Base-by-base conservation (phyloP, 306 rosid genomes). In the Abrus precatorius region DNA sequence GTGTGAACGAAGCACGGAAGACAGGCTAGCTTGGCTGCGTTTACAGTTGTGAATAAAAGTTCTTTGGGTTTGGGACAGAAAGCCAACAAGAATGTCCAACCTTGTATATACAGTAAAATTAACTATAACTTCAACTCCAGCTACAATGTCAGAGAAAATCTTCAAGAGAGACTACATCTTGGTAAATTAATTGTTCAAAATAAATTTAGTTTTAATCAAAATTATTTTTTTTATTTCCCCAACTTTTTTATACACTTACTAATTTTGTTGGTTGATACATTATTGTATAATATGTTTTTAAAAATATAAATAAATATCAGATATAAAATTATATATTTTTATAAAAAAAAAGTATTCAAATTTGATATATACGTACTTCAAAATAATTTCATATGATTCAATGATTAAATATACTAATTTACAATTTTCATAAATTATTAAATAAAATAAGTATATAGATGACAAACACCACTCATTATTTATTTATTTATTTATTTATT, bases 21-120 rank as follows among this genome's bases (percentile, higher is more conserved):
- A 67, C 68, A 54, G 68, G 2, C 68, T 67, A 29, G 68, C 27
- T n/a, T 9, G 57, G 8, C 57, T 29, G 75, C 36, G 41, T 53
- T 77, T 54, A 53, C 82, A 66, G 82, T 67, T 77, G 75, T 77
- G 54, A 65, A 28, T 50, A 76, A 14, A 20, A 60, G 72, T 62
- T 62, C 72, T 48, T 52, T 13, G 1, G 1, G 7, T 48, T 52
- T 13, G 1, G 1, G 4, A 36, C 57, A 56, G 1, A 41, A 52
- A 12, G 41, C 20, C 32, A 28, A 55, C 32, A 57, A 57, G 2
- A 57, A 12, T 57, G 30, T 54, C 29, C 20, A 20, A 20, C 20
- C 20, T 20, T 20, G 20, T 20, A 20, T 20, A 20, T 20, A 20
- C 20, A 20, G 20, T 20, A 20, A 20, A 20, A 20, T 20, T 20